Percentiles rank a stretch among this genome's conserved stretches.
These are phyloP conservation scores for Chrysoporthe puriensis DNA, from an alignment of 2,329 filamentous ascomycete genomes.

Conservation along the genomic window DNA sequence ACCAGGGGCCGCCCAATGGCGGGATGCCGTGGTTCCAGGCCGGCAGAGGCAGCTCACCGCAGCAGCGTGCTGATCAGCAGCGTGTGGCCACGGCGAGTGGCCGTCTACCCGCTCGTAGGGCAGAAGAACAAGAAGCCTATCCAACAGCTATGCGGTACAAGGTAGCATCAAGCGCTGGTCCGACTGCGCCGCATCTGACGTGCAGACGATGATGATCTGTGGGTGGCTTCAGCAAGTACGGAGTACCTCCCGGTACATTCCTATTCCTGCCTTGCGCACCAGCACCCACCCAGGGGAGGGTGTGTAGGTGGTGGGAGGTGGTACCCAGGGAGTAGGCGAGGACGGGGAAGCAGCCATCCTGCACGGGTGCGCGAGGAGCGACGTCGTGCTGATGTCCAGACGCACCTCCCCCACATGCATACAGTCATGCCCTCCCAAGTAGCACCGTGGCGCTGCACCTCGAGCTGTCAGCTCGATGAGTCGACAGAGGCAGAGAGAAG, in stretches of 20 bases:
- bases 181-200: conserved; percentile 17
- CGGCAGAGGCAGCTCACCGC: background rate
- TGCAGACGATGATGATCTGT: conserved; percentile 19
- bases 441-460: conserved; percentile 9
- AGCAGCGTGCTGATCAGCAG: background rate
- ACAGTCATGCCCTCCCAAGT: background rate
- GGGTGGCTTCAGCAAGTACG: conserved; percentile 1
- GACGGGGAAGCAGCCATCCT: background rate
- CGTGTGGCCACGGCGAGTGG: background rate
- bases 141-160: background rate
- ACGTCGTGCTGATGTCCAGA: background rate
- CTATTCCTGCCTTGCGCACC: too few species aligned
- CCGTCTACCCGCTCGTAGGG: conserved; percentile 17
- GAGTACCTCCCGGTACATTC: background rate
- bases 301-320: background rate
- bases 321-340: background rate
- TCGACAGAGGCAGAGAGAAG: background rate
- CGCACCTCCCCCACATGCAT: background rate
- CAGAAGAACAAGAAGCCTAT: conserved; percentile 12
- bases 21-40: background rate
- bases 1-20: background rate
- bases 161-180: conserved; percentile 4
- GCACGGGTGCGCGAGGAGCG: background rate
- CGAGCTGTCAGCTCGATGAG: conserved; percentile 2
- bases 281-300: background rate